Evolutionary conservation across 345 rosid species (phyloP), one percentile per base, ranked within the genome.

Genomic region (Aethionema arabicum): DNA sequence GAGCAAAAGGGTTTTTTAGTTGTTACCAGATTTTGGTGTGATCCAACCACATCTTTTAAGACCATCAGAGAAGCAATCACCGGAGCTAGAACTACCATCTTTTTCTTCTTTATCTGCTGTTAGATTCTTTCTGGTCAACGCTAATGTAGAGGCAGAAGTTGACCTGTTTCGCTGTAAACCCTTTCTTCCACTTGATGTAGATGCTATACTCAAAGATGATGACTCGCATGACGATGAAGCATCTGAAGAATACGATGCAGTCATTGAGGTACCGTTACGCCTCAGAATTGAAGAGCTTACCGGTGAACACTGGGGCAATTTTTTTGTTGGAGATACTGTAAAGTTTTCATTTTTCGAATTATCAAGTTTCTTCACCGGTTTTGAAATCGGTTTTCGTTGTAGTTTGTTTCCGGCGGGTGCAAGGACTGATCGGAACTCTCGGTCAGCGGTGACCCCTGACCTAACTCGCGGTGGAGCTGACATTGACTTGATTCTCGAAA

Each of bases 31-130:
- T 66, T 76, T 84, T 7, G 91, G 80, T 11, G 91, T 86, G 63
- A 89, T 85, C 96, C 96, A 89, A 39, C 85, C 79, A 31, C 96
- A 89, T 51, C 83, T 77, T 69, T 81, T 86, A 77, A 71, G 83
- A 56, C 75, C 61, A 33, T 76, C 74, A 57, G 76, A 70, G 77
- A 76, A 79, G 76, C 76, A 75, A 50, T 41, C 72, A 51, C 74
- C 35, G 41, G 58, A 65, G 21, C 36, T 61, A 27, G 58, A 65
- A 31, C 36, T 61, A 27, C 36, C 38, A 37, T 49, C 55, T 32
- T 65, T 76, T 11, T 76, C 77, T 56, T 57, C 77, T 63, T 53
- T 78, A 14, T 73, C 62, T 41, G 63, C 76, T 45, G 69, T 73
- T 53, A 73, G 77, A 69, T 79, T 78, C 63, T 74, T 78, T 78